phyloP scores from a whole-genome alignment of 805 yeast genomes.

The Blastobotrys peoriensis region DNA sequence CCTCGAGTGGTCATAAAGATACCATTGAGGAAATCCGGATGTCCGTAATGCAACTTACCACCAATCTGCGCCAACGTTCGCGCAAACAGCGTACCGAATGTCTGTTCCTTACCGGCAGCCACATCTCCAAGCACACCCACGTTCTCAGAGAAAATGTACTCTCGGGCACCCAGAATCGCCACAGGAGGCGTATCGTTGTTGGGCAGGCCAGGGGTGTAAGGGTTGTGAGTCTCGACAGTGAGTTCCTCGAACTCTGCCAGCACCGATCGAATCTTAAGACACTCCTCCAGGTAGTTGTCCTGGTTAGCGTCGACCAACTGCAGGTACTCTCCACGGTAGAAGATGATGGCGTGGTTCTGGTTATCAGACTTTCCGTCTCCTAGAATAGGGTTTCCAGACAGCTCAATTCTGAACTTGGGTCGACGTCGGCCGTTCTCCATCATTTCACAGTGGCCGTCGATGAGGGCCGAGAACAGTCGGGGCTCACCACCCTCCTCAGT shows the following conservation, averaged over 20 bases:
- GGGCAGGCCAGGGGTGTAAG: constrained; percentile 50
- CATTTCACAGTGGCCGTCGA: constrained; percentile 52
- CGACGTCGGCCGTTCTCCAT: constrained; percentile 53
- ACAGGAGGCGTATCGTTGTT: constrained; percentile 46
- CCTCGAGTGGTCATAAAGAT: constrained; percentile 94
- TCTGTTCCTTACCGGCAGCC: constrained; percentile 96
- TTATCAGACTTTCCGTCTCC: constrained; percentile 98
- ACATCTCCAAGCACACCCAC: constrained; percentile 91
- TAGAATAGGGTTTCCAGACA: constrained; percentile 89
- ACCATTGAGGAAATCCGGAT: constrained; percentile 89
- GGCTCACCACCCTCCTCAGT: constrained; percentile 38
- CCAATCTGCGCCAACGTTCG: constrained; percentile 91
- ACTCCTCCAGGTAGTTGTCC: constrained; percentile 91
- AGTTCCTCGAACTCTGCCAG: constrained; percentile 88
- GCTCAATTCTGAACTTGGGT: constrained; percentile 58
- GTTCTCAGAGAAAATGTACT: constrained; percentile 88
- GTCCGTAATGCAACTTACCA: constrained; percentile 92
- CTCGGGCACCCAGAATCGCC: constrained; percentile 93
- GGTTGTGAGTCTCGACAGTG: constrained; percentile 42
- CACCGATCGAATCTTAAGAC: constrained; percentile 81
- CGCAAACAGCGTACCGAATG: constrained; percentile 93
- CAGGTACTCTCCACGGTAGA: constrained; percentile 88
- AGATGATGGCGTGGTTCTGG: constrained; percentile 81
- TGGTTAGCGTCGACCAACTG: constrained; percentile 96
- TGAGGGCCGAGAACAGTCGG: constrained; percentile 60